Evolutionary conservation across 164 flowering plant species (phyloP).

Genomic region (Buxus sempervirens): DNA sequence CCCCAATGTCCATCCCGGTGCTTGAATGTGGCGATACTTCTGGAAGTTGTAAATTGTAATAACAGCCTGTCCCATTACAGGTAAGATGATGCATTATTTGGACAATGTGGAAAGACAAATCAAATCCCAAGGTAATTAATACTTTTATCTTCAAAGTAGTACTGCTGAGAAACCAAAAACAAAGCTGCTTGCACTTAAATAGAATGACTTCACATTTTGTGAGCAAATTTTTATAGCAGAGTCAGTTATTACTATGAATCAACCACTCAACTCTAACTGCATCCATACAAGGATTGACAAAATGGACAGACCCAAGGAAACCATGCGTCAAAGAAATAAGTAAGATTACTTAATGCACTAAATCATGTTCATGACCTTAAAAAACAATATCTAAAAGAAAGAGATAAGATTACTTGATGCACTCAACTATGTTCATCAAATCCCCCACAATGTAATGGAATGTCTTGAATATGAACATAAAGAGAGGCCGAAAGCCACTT

Average conservation of each 20-base stretch:
- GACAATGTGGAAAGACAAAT: not conserved
- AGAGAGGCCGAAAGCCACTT: too few species aligned
- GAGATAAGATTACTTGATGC: too few species aligned
- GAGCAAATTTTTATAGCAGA: not conserved
- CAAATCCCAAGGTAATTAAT: not conserved
- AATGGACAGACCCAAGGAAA: not conserved
- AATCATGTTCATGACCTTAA: too few species aligned
- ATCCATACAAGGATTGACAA: not conserved
- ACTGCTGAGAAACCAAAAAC: not conserved
- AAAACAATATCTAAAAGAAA: too few species aligned
- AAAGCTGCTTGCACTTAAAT: not conserved
- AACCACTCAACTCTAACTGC: not conserved
- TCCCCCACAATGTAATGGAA: too few species aligned
- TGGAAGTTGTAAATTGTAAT: conserved; percentile 52
- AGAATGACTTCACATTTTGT: not conserved
- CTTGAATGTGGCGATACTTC: conserved; percentile 59
- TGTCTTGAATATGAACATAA: too few species aligned
- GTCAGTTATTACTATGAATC: not conserved
- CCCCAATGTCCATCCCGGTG: conserved; percentile 73
- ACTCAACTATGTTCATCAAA: too few species aligned
- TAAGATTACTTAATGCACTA: too few species aligned
- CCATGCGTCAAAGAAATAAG: too few species aligned
- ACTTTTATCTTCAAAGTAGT: not conserved
- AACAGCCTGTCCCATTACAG: conserved; percentile 38
- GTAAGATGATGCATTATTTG: not conserved